These are phyloP conservation scores for Colletotrichum costaricense DNA, from an alignment of 2,329 filamentous ascomycete genomes.

Conservation along the genomic window DNA sequence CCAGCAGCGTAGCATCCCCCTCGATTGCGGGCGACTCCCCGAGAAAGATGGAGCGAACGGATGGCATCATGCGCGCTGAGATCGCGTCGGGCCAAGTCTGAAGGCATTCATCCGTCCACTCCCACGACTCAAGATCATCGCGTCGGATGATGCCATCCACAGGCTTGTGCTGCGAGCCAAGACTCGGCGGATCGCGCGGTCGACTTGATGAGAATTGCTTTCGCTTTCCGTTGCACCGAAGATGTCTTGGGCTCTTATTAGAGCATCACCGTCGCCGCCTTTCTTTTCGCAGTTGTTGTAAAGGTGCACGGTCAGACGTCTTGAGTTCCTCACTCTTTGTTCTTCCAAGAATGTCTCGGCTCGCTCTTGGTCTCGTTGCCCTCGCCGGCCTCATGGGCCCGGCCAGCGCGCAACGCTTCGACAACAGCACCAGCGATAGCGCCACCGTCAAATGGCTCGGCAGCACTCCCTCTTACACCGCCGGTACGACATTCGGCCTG, in stretches of 20 bases:
- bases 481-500: conserved; percentile 56
- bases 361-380: conserved; percentile 26
- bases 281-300: background rate
- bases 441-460: conserved; percentile 53
- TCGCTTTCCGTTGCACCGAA: conserved; percentile 20
- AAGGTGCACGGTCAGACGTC: background rate
- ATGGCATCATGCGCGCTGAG: conserved; percentile 20
- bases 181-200: background rate
- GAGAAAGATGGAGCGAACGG: conserved; percentile 16
- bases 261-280: background rate
- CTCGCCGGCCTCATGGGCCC: conserved; percentile 32
- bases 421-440: conserved; percentile 26
- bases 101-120: background rate
- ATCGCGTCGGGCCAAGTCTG: conserved; percentile 13
- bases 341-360: conserved; percentile 26
- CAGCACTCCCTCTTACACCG: conserved; percentile 46
- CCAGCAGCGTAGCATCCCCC: conserved; percentile 14
- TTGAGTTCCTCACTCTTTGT: conserved; percentile 8
- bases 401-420: conserved; percentile 19
- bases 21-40: conserved; percentile 2
- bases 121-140: background rate
- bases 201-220: background rate
- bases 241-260: background rate
- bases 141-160: conserved; percentile 22
- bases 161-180: conserved; percentile 13